Conservation (phyloP, 2,329 filamentous ascomycete genomes). For the Neophaeococcomyces mojaviensis region DNA sequence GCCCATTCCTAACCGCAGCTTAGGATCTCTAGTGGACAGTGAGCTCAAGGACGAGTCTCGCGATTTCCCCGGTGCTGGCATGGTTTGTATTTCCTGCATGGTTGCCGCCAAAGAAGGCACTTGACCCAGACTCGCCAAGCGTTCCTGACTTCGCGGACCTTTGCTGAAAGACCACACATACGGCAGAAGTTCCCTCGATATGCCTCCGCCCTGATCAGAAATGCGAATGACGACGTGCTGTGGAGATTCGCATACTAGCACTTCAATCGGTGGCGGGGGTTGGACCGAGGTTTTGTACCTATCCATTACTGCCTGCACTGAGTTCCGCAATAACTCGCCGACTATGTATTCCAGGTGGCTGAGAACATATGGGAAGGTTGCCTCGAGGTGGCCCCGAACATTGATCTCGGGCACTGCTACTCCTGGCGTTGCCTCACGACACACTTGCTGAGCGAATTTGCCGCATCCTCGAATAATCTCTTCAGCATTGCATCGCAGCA, state of each 20-base stretch:
- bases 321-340: conserved; percentile 89
- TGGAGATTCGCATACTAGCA: conserved; percentile 86
- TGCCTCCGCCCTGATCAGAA: conserved; percentile 89
- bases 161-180: conserved; percentile 97
- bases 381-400: conserved; percentile 75
- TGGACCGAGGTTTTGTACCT: conserved; percentile 46
- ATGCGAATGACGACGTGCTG: conserved; percentile 96
- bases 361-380: conserved; percentile 92
- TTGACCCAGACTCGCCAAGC: conserved; percentile 74
- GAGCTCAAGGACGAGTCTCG: conserved; percentile 65
- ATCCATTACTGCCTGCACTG: conserved; percentile 85
- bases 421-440: conserved; percentile 64
- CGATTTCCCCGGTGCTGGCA: conserved; percentile 23
- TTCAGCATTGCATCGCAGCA: conserved; percentile 82
- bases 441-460: conserved; percentile 64
- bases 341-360: conserved; percentile 96
- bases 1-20: conserved; percentile 84
- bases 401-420: conserved; percentile 70
- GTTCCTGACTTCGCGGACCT: conserved; percentile 67
- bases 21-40: conserved; percentile 73
- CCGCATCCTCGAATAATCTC: conserved; percentile 83
- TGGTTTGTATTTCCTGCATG: conserved; percentile 60
- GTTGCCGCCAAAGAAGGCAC: conserved; percentile 92
- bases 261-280: conserved; percentile 76
- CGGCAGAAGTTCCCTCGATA: conserved; percentile 74